Percentiles rank a stretch among this genome's conserved stretches.
These are phyloP conservation scores for Lojkania enalia DNA, from an alignment of 2,329 filamentous ascomycete species.

Conservation along the genomic window DNA sequence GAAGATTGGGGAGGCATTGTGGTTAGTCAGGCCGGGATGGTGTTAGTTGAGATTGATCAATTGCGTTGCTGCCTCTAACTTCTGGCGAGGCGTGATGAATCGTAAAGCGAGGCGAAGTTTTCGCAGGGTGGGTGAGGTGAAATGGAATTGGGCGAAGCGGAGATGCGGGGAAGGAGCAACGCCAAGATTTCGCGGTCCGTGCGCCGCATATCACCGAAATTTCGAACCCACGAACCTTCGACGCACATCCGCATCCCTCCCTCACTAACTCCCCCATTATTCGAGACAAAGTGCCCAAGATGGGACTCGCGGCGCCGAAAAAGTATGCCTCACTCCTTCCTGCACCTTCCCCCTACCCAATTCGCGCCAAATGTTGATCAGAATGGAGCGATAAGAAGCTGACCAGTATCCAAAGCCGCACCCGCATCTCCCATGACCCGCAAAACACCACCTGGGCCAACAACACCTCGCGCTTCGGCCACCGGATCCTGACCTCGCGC, in stretches of 20 bases:
- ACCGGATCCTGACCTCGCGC: slow-evolving; percentile 83
- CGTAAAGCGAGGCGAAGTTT: no score
- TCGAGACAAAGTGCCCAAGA: no score
- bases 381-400: slow-evolving; percentile 1
- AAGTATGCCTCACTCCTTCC: slow-evolving; percentile 55
- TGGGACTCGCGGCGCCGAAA: slow-evolving; percentile 71
- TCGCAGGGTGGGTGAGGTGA: no score
- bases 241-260: no score
- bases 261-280: no score
- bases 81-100: no score
- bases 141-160: background rate
- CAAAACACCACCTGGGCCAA: slow-evolving; percentile 95
- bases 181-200: slow-evolving; percentile 36
- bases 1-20: background rate
- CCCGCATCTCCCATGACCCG: slow-evolving; percentile 84
- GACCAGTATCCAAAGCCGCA: slow-evolving; percentile 51
- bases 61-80: no score
- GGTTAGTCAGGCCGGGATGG: background rate
- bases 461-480: slow-evolving; percentile 80
- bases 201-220: slow-evolving; percentile 32
- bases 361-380: slow-evolving; percentile 19
- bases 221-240: no score
- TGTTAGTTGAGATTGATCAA: background rate
- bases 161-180: no score
- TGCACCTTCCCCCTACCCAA: background rate